Evolutionary conservation across 1,284 basidiomycete species (phyloP), one percentile per base, ranked within the genome.

Genomic region (Cryptococcus sp.): DNA sequence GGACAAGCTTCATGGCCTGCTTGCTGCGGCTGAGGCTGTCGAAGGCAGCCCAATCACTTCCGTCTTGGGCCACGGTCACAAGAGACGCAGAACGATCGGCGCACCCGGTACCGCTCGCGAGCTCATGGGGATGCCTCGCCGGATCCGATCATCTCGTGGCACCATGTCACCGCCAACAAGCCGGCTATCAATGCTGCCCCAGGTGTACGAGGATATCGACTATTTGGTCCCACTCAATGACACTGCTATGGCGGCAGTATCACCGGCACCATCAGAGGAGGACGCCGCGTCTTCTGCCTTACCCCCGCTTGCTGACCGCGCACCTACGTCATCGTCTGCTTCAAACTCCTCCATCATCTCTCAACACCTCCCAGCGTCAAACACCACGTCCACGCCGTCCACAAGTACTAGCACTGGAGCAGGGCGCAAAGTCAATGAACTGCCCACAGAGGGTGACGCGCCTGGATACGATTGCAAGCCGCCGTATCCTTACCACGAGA

Each of bases 381-480:
- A 23, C 38, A 41, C n/a, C 46, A 10, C 47, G 20, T 47, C 52
- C 13, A 27, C 52, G 1, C 20, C 27, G 11, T 27, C 40, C 5
- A 35, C 44, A 5, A 41, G 38, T 44, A 31, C 10, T 22, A 41
- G 35, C 22, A 38, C 31, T 25, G 56, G 56, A 2, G 59, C 56
- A 2, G 64, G 65, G 15, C 61, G 72, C 40, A 73, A 74, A 60
- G 57, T 69, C 44, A 74, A 74, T 62, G 73, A 77, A 59, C 64
- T 75, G 16, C 71, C 75, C 0, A 71, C 73, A 5, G 68, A 74
- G 39, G 73, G 73, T 38, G 65, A 70, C 22, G 63, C 61, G 47
- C 75, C 75, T 2, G 75, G 75, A 5, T 68, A 69, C 48, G 75
- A 78, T 58, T 77, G 75, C 63, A 78, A 78, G 64, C 77, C 77